Evolutionary conservation across 371 early-diverging fungal species (phyloP), one percentile per base, ranked within the genome.

Genomic region (Lichtheimia hyalospora): DNA sequence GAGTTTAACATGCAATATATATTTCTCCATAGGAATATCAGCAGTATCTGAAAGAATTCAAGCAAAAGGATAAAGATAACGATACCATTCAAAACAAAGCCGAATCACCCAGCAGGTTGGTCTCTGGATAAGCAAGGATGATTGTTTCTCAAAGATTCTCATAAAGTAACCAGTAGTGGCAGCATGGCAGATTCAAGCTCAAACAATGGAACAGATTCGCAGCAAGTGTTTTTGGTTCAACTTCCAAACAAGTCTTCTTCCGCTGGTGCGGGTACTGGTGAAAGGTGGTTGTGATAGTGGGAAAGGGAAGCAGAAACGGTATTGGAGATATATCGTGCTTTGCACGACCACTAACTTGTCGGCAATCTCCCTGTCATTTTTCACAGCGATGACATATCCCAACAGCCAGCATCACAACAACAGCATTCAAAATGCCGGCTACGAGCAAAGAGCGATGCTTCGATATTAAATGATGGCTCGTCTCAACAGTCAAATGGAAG

Each of bases 61-160:
- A 60, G 12, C 40, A 60, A n/a, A 60, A 60, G 16, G 49, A 60
- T 18, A 49, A 13, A 8, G 52, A 39, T 40, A 28, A 42, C 48
- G 53, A 18, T 8, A 18, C 10, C n/a, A 28, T 15, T 42, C 40
- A 5, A 52, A 15, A 44, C 0, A 25, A 40, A 20, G 5, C 25
- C 4, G 60, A 43, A 23, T 60, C 60, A 14, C 60, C 60, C 1
- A 53, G 54, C 60, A 57, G 58, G 58, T 57, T 49, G 16, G 5
- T 8, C 3, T 34, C 25, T 25, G 25, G 14, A 25, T 50, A 18
- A 18, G 23, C 5, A 14, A 6, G 15, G 5, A 15, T n/a, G 15
- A 50, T 23, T 0, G 0, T 50, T 4, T 50, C 14, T 5, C 51
- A 15, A 7, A 2, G 25, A 15, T 15, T 51, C 20, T 51, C 15